A percentile compares a stretch with the other conserved stretches of the same genome.
phyloP scores from a whole-genome alignment of 164 flowering plant genomes.

The Macadamia integrifolia region DNA sequence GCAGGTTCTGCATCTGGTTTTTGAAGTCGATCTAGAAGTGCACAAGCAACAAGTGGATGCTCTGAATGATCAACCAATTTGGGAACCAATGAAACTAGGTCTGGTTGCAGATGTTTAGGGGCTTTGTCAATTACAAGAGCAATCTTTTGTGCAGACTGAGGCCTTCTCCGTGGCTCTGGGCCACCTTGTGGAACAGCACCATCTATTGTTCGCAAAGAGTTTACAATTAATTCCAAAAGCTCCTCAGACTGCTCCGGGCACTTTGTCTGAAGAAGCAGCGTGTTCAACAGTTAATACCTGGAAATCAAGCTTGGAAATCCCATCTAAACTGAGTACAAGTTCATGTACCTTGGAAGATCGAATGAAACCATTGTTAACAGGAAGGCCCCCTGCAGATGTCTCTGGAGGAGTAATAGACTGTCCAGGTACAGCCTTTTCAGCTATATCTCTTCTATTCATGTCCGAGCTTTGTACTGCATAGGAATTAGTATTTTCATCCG shows the following conservation, averaged over 20 bases:
- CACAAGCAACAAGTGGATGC: conserved; percentile 90
- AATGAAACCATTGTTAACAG: conserved; percentile 42
- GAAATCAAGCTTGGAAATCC: conserved; percentile 26
- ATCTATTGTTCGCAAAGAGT: conserved; percentile 89
- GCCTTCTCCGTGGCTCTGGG: conserved; percentile 86
- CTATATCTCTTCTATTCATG: conserved; percentile 19
- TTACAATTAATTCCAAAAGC: conserved; percentile 95
- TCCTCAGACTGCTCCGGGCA: conserved; percentile 95
- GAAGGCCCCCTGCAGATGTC: conserved; percentile 54
- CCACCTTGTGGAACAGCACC: conserved; percentile 94
- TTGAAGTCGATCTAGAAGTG: conserved; percentile 85
- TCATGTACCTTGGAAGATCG: conserved; percentile 63
- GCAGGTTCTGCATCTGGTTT: conserved; percentile 82
- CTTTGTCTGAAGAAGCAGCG: conserved; percentile 49
- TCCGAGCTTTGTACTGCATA: conserved; percentile 85
- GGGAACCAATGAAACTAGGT: conserved; percentile 85
- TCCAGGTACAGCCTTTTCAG: conserved; percentile 47
- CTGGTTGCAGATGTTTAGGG: conserved; percentile 91
- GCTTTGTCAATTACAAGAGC: conserved; percentile 95
- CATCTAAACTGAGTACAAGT: conserved; percentile 26
- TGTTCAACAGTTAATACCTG: background rate
- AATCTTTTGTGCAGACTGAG: conserved; percentile 92
- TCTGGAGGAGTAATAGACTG: conserved; percentile 66
- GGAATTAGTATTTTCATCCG: conserved; percentile 26
- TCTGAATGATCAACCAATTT: conserved; percentile 96